phyloP scores from a whole-genome alignment of 306 rosid species.

The Prunus mira region DNA sequence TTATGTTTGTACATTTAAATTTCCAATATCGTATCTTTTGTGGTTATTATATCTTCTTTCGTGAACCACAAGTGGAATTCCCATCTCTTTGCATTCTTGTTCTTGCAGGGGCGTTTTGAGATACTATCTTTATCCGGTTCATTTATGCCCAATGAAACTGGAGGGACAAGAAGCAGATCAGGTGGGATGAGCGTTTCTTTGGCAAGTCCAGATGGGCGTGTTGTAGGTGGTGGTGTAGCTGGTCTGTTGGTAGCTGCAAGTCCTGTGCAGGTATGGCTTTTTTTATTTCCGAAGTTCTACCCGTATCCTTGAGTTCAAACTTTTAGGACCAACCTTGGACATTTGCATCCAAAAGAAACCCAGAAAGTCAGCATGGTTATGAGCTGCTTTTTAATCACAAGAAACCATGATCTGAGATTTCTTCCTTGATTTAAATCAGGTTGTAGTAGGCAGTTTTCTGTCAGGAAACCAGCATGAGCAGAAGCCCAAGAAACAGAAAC shows the following conservation, averaged over 20 bases:
- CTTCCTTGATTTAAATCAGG: conserved; percentile 45
- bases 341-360: neutral
- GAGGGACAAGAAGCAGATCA: conserved; percentile 86
- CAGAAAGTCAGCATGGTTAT: neutral
- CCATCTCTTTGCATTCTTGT: conserved; percentile 7
- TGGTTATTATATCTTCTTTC: neutral
- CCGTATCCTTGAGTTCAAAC: no score
- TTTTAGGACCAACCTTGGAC: neutral
- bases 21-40: neutral
- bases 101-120: conserved; percentile 83
- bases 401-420: conserved; percentile 13
- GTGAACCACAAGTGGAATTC: conserved; percentile 8
- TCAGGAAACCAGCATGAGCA: conserved; percentile 91
- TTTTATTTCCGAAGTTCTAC: neutral
- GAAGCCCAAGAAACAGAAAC: conserved; percentile 72
- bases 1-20: neutral
- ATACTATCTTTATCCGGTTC: conserved; percentile 90
- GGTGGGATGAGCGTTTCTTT: conserved; percentile 97
- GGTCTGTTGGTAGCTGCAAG: conserved; percentile 91
- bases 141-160: conserved; percentile 81
- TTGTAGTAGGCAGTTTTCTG: conserved; percentile 91
- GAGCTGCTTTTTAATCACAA: neutral
- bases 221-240: conserved; percentile 93
- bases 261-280: conserved; percentile 69
- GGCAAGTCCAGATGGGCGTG: conserved; percentile 93